These are phyloP conservation scores for Phialemoniopsis sp. DNA, from an alignment of 2,329 filamentous ascomycete species.

Conservation along the genomic window DNA sequence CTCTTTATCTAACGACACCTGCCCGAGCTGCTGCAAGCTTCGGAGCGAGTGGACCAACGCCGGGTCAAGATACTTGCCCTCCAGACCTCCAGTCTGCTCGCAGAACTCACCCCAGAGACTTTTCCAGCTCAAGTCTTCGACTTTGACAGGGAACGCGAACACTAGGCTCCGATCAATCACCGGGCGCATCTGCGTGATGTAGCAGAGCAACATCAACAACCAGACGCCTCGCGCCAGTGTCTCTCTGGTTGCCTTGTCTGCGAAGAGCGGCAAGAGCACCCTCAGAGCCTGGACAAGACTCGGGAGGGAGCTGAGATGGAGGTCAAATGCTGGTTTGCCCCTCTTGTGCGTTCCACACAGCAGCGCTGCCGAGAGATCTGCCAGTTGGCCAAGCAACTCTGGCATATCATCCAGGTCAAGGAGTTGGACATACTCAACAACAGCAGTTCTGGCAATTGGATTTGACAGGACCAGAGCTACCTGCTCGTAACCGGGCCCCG, in stretches of 20 bases:
- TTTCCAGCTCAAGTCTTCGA: neutral
- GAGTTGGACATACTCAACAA: constrained; percentile 13
- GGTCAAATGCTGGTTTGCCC: constrained; percentile 14
- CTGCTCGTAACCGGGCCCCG: constrained; percentile 14
- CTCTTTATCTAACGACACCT: neutral
- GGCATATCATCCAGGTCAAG: constrained; percentile 13
- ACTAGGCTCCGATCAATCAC: constrained; percentile 3
- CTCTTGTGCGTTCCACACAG: constrained; percentile 15
- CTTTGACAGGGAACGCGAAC: neutral
- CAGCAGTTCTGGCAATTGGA: constrained; percentile 8
- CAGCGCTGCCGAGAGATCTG: constrained; percentile 12
- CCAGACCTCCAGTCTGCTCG: neutral
- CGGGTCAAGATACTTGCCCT: neutral
- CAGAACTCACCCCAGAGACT: constrained; percentile 1
- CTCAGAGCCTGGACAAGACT: constrained; percentile 12
- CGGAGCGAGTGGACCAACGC: neutral
- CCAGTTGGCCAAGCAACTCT: constrained; percentile 10
- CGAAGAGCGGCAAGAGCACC: constrained; percentile 10
- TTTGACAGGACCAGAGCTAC: constrained; percentile 11
- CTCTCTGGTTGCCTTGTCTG: constrained; percentile 4
- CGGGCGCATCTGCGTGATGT: constrained; percentile 20
- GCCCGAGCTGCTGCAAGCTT: neutral
- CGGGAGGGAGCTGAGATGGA: constrained; percentile 14
- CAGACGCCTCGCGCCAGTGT: constrained; percentile 14
- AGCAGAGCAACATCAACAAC: constrained; percentile 15